Base-by-base conservation (phyloP, 2,329 filamentous ascomycete genomes). In the Xylaria sp. region DNA sequence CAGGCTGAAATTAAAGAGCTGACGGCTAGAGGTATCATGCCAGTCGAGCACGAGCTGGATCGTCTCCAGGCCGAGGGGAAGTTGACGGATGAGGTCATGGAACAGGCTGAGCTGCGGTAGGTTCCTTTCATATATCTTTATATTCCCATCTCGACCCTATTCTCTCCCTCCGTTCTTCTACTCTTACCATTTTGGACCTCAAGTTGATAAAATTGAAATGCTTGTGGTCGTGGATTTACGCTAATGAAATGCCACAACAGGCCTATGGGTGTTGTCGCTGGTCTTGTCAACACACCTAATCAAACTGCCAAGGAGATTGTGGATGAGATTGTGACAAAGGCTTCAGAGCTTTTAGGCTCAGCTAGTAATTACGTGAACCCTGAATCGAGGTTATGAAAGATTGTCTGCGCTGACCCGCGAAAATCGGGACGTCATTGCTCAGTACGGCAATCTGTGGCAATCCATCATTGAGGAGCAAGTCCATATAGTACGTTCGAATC, bases 1-100 rank as follows among this genome's bases (percentile, higher is more conserved):
- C 84, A 87, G 74, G 83, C 88, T 36, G 95, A 97, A 86, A 97
- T 98, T 82, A 94, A 93, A 87, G 88, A 96, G 78, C 88, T 97
- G 63, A 95, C 93, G n/a, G 79, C 87, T 78, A 92, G 94, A 88
- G 95, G 95, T 75, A 85, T 92, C 78, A 92, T 97, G 75, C 95
- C 95, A 53, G 94, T 97, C 71, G 94, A 97, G 85, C 56, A 63
- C n/a, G 64, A 70, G 59, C 59, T 71, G 4, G 66, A 71, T 40
- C 44, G 51, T 10, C 33, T 71, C 57, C 42, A 69, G 20, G 53
- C 53, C 10, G 56, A 71, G 57, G 66, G 63, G 6, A 71, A 65
- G 58, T 33, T 69, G 59, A 71, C 66, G 36, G 63, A 65, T 26
- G 69, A 71, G 59, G 65, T 67, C 36, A 62, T 65, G 20, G 36